Base-by-base conservation (phyloP, 2,329 filamentous ascomycete species). In the Sporothrix mexicana region DNA sequence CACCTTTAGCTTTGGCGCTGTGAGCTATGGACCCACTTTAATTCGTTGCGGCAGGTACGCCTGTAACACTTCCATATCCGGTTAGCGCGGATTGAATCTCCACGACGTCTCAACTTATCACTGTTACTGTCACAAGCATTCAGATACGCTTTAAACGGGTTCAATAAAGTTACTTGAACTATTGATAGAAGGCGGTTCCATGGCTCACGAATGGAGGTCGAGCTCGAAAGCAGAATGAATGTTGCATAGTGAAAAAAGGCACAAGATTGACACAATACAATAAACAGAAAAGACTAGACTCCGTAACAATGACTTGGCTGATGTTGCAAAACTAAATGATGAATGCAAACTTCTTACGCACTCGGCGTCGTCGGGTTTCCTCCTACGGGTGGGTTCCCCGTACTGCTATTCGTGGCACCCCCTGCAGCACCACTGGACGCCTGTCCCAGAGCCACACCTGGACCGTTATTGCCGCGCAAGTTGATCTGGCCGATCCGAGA, bases 401-500 rank as follows among this genome's bases (percentile, higher is more conserved):
- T 13, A 17, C 25, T 25, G 20, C 6, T 25, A 15, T 25, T 47
- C n/a, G 30, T 36, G 13, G 41, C 53, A n/a, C 68, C 53, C 0
- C 23, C 25, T 15, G 9, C 67, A 4, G 36, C 55, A 25, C 57
- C 71, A 13, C 71, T 45, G 8, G 69, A 66, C 25, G 2, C 57
- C 8, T 8, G 43, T 47, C 17, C 62, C 13, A 51, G 7, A 5
- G 45, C 47, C 47, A 51, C 67, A 30, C 51, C 36, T 12, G 55
- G 17, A 10, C 15, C 23, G 80, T 77, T 70, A 7, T 78, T 81
- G 3, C 88, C 88, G 17, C 91, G 84, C 61, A 97, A 83, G 79
- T 93, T 94, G 75, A 96, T 89, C 73, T 91, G 92, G 7, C 94
- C 93, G 77, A 98, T 96, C 43, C 95, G 88, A 74, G 92, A 92